Evolutionary conservation across 2,329 filamentous ascomycete species (phyloP), one percentile per base, ranked within the genome.

Genomic region (Aspergillus pseudoviridinutans): DNA sequence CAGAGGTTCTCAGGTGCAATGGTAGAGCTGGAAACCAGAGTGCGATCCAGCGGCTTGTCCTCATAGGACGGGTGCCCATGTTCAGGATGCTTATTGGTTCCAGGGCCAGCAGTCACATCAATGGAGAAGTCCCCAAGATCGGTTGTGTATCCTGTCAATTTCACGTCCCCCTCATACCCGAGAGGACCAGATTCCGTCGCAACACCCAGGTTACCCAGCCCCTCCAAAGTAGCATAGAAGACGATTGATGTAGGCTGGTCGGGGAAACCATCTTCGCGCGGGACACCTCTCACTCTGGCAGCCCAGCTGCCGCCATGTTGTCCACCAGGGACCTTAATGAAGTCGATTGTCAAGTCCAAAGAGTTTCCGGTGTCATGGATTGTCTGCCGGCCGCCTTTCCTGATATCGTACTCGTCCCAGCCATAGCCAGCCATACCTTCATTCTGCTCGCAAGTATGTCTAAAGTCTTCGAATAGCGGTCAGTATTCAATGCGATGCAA

Each of bases 391-490:
- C 94, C 94, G 61, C 94, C 94, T 56, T 83, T 88, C 57, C 94
- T 84, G 24, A 92, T 87, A 75, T 99, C 94, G 74, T 95, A 99
- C 72, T 96, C 91, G 68, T 97, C 92, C 94, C 94, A 99, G 61
- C 94, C 94, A 74, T 99, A 99, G 56, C 93, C 93, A 50, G 86
- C 89, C 83, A 99, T 96, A 63, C 89, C 89, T 72, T 95, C 91
- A 73, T 94, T 85, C 74, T 99, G 94, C 74, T 97, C 94, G 77
- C 94, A 99, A 0, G 94, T 97, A 74, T 96, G 92, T 63, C 94
- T 87, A 67, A 97, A 89, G 66, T 87, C 91, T 94, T 70, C 1
- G 54, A 27, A 22, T 22, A 59, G 8, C 5, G n/a, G 64, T 71
- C 35, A 70, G 65, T 50, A 50, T n/a, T 12, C 49, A 25, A 38